Conservation (phyloP, 139 green algal species). For the Auxenochlorella pyrenoidosa region DNA sequence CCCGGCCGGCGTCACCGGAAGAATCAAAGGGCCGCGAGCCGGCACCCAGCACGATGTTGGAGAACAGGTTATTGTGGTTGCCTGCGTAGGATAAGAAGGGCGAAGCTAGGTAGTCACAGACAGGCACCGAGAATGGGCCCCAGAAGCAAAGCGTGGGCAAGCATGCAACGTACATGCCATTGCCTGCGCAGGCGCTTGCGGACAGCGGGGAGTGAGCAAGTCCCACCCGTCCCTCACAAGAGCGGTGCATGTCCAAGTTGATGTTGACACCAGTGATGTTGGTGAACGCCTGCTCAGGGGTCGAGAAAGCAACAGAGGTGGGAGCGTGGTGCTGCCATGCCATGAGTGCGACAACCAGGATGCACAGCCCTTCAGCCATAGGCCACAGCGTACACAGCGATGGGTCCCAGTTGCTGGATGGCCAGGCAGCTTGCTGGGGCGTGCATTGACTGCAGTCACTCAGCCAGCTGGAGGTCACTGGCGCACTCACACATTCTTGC, state of each 20-base stretch:
- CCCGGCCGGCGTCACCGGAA: background rate
- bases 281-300: background rate
- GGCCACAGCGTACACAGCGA: too few species aligned
- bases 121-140: background rate
- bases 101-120: background rate
- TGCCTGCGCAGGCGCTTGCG: background rate
- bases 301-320: background rate
- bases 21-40: constrained; percentile 4
- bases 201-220: background rate
- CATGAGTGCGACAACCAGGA: background rate
- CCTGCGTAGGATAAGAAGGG: background rate
- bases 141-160: too few species aligned
- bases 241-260: constrained; percentile 20
- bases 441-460: background rate
- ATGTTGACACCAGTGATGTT: background rate
- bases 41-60: background rate
- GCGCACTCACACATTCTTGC: background rate
- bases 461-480: background rate
- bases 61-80: constrained; percentile 23
- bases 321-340: background rate
- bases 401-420: too few species aligned
- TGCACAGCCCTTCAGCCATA: too few species aligned
- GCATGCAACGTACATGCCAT: too few species aligned
- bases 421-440: too few species aligned
- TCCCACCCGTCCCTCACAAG: background rate